Base-by-base conservation (phyloP, 768 basidiomycete genomes). In the Trametes villosa region DNA sequence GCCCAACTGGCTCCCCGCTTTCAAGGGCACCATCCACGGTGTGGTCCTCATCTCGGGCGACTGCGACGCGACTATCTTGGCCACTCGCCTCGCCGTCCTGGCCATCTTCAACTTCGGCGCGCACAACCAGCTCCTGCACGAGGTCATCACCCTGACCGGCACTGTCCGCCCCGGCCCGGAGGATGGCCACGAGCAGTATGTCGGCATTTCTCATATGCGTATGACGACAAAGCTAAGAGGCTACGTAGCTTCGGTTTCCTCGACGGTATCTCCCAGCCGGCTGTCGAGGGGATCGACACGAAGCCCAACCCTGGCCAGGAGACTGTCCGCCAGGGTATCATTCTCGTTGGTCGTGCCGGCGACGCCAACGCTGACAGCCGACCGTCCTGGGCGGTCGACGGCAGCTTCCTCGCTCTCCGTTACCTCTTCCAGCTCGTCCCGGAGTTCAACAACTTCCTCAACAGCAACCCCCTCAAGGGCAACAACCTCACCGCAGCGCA, bases 41-140 rank as follows among this genome's bases (percentile, higher is more conserved):
- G 69, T 84, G 18, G 75, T 85, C 56, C 65, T 85, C 38, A 71
- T 86, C 49, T 77, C 83, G 27, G 82, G 79, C 2, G 81, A 83
- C 36, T 71, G 74, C 41, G 76, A 76, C 42, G 64, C 56, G 17
- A 76, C 75, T 0, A 71, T 80, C 42, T 61, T 78, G 18, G 59
- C 57, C 20, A 57, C 54, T 12, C 38, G 63, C 17, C 49, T 44
- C 24, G 26, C 46, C 9, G 48, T 68, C 42, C 75, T 76, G 17
- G 57, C 57, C 49, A 57, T 70, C 38, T 50, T 52, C 65, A 73
- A 72, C 62, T 57, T 79, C 22, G 30, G 61, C 1, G 65, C 75
- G 22, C 67, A 80, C 30, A 71, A 80, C 40, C 52, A 54, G 0
- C 68, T 80, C 13, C 74, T 83, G 60, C 69, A 71, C 29, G 75